phyloP scores from a whole-genome alignment of 2,329 filamentous ascomycete genomes.

The Fusarium papillatum region DNA sequence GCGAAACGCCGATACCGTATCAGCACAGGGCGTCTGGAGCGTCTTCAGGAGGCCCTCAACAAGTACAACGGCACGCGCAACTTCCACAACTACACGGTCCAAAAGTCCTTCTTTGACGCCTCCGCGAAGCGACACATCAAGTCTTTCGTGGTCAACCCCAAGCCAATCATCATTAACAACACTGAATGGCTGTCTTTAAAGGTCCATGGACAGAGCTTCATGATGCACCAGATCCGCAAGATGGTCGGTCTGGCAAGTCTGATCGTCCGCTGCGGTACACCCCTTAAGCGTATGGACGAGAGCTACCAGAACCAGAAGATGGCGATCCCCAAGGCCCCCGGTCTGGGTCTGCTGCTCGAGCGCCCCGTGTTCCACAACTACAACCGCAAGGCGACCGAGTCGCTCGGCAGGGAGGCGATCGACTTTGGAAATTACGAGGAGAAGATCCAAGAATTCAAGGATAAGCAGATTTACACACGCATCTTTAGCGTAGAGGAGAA shows the following conservation, averaged over 20 bases:
- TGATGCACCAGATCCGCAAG: constrained; percentile 99
- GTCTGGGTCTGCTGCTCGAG: constrained; percentile 89
- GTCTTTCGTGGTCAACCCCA: constrained; percentile 83
- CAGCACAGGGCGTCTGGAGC: constrained; percentile 76
- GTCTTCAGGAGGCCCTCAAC: constrained; percentile 81
- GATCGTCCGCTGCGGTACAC: constrained; percentile 86
- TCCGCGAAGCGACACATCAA: constrained; percentile 93
- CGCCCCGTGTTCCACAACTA: constrained; percentile 92
- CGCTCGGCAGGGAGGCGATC: constrained; percentile 76
- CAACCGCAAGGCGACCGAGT: constrained; percentile 78
- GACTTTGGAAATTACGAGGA: constrained; percentile 84
- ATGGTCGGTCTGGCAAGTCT: constrained; percentile 96
- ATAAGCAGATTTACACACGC: constrained; percentile 89
- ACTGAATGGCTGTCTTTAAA: constrained; percentile 97
- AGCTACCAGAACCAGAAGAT: constrained; percentile 81
- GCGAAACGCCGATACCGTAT: constrained; percentile 92
- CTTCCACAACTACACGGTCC: constrained; percentile 98
- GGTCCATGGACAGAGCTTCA: constrained; percentile 98
- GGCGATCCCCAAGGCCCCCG: constrained; percentile 94
- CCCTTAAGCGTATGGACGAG: constrained; percentile 77
- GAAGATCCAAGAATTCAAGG: constrained; percentile 90
- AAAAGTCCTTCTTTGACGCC: constrained; percentile 85
- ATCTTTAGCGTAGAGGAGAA: constrained; percentile 93
- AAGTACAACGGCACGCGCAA: constrained; percentile 88
- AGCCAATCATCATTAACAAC: constrained; percentile 87